Base-by-base conservation (phyloP, 495 filamentous ascomycete genomes). In the Penicillium argentinense region DNA sequence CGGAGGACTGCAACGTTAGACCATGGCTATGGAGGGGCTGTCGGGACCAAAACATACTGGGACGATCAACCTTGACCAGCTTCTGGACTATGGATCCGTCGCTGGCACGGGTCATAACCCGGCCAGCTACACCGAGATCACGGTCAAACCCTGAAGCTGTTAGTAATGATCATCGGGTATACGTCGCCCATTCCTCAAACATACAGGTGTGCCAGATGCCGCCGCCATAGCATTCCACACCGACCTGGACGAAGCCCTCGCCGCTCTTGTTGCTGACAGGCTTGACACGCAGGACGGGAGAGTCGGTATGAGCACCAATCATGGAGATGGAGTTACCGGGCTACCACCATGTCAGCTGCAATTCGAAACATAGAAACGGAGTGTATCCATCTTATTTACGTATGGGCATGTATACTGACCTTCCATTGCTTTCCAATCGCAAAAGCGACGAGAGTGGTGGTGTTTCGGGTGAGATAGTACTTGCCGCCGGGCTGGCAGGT, bases 221-320 rank as follows among this genome's bases (percentile, higher is more conserved):
- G 28, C 91, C 90, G 49, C 95, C 93, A 61, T 99, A 99, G 9
- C 88, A 91, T 73, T 99, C 93, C 37, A 96, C 91, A 39, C 91
- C 93, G 32, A 97, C 87, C 68, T 99, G 93, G 37, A 97, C 62
- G 69, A 91, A 99, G n/a, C 92, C 91, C 51, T 88, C 87, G 26
- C 71, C 78, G 46, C 81, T 74, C 69, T 91, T 93, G 73, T 91
- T 95, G 69, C 89, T 95, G 24, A 93, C 82, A 3, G 93, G 93
- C 72, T 99, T 99, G 54, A 99, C 69, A 36, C 93, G 84, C 36
- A 97, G 76, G 39, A 86, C 88, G 0, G 88, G 88, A 4, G 92
- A 97, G 66, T 99, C 93, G 17, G 93, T 97, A 70, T 99, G 93
- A 36, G 93, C 91, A 57, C 93, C 93, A 48, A 99, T 81, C 87